These are phyloP conservation scores for Jaapia argillacea DNA, from an alignment of 768 basidiomycete species.

Conservation along the genomic window DNA sequence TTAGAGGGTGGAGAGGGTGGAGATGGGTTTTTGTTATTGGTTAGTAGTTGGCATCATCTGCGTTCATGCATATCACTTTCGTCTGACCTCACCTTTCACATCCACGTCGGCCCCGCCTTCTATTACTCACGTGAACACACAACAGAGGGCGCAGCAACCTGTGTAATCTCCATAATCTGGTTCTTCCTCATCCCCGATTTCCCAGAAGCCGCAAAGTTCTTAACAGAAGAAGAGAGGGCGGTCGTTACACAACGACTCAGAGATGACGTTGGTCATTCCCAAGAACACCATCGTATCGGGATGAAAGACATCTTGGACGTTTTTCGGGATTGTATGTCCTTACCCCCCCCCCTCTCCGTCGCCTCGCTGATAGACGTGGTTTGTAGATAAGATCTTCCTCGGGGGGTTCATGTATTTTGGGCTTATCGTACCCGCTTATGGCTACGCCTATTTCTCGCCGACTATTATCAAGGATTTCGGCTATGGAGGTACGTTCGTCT, in stretches of 20 bases:
- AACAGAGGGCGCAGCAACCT: constrained; percentile 26
- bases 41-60: no score
- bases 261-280: constrained; percentile 19
- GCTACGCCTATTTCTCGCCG: constrained; percentile 14
- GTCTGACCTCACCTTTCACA: background rate
- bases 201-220: constrained; percentile 22
- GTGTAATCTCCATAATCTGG: constrained; percentile 19
- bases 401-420: constrained; percentile 13
- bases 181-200: constrained; percentile 25
- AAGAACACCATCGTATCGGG: constrained; percentile 14
- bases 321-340: constrained; percentile 15
- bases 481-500: background rate
- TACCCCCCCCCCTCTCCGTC: background rate
- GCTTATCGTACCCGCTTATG: constrained; percentile 8
- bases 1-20: background rate
- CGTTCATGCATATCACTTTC: background rate
- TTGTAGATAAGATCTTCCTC: constrained; percentile 8
- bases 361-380: background rate
- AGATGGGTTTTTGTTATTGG: constrained; percentile 6
- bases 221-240: constrained; percentile 18
- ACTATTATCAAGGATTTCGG: constrained; percentile 9
- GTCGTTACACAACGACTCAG: constrained; percentile 19
- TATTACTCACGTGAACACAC: background rate
- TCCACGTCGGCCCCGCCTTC: background rate
- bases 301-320: constrained; percentile 13